Evolutionary conservation across 2,329 filamentous ascomycete genomes (phyloP).

Genomic region (Trichoderma simmonsii): DNA sequence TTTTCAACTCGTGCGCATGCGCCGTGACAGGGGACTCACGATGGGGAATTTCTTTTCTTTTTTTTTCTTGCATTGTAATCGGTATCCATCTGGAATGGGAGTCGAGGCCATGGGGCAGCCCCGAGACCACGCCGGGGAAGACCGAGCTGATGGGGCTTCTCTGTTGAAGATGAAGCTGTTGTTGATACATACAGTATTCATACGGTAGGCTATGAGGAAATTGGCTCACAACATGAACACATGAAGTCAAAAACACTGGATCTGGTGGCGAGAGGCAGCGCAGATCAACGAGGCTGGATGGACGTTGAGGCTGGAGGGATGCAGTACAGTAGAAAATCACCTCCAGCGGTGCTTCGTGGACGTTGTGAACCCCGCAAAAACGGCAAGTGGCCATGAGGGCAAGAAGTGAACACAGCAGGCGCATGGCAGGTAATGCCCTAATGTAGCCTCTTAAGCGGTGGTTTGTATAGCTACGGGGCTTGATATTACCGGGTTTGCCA

Average conservation of each 20-base stretch:
- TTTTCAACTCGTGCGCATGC: slow-evolving; percentile 11
- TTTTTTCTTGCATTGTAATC: background rate
- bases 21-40: background rate
- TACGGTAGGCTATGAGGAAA: background rate
- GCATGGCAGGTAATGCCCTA: background rate
- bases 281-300: background rate
- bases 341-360: background rate
- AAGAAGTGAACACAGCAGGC: background rate
- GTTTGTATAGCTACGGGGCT: background rate
- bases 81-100: background rate
- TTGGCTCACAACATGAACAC: background rate
- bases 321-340: background rate
- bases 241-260: background rate
- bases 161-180: background rate
- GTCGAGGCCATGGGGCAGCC: background rate
- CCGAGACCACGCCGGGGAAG: background rate
- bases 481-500: background rate
- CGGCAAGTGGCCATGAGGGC: background rate
- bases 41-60: background rate
- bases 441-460: background rate
- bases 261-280: background rate
- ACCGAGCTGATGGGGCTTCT: background rate
- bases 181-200: background rate
- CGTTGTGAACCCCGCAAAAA: background rate
- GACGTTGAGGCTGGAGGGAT: background rate